A percentile compares a stretch with the other conserved stretches of the same genome.
These are phyloP conservation scores for Dentipellis fragilis DNA, from an alignment of 768 basidiomycete species.

Conservation along the genomic window DNA sequence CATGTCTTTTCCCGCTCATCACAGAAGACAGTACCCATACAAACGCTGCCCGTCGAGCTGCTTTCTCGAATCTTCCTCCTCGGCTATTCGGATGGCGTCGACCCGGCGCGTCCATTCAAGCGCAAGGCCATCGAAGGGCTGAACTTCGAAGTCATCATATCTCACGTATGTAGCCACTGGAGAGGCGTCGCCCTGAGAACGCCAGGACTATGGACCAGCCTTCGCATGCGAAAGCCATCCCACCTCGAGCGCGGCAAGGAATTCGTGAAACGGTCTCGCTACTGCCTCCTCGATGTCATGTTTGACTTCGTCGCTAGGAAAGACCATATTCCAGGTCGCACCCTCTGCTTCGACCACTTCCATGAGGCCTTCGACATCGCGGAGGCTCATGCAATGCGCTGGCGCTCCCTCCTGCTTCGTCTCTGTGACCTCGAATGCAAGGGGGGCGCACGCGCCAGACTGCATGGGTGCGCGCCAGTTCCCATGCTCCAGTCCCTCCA, in stretches of 20 bases:
- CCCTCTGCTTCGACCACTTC: slow-evolving; percentile 44
- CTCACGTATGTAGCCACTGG: slow-evolving; percentile 52
- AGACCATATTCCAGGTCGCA: slow-evolving; percentile 39
- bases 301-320: slow-evolving; percentile 43
- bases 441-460: slow-evolving; percentile 36
- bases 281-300: slow-evolving; percentile 36
- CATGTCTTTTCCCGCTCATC: neutral
- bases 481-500: slow-evolving; percentile 49
- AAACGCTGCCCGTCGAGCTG: slow-evolving; percentile 23
- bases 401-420: slow-evolving; percentile 52
- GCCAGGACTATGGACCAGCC: slow-evolving; percentile 42
- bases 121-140: slow-evolving; percentile 28
- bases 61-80: slow-evolving; percentile 35
- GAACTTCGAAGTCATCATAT: slow-evolving; percentile 44
- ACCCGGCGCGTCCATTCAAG: slow-evolving; percentile 38
- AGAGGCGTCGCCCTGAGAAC: slow-evolving; percentile 42
- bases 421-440: slow-evolving; percentile 54
- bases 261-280: slow-evolving; percentile 31
- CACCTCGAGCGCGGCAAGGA: slow-evolving; percentile 38
- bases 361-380: slow-evolving; percentile 25
- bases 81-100: slow-evolving; percentile 32
- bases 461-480: slow-evolving; percentile 42
- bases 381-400: slow-evolving; percentile 35
- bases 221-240: slow-evolving; percentile 41
- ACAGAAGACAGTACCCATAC: neutral